Percentiles rank a stretch among this genome's conserved stretches.
Evolutionary conservation across 441 rosid species (phyloP).

Genomic region (Omphalea diandra): DNA sequence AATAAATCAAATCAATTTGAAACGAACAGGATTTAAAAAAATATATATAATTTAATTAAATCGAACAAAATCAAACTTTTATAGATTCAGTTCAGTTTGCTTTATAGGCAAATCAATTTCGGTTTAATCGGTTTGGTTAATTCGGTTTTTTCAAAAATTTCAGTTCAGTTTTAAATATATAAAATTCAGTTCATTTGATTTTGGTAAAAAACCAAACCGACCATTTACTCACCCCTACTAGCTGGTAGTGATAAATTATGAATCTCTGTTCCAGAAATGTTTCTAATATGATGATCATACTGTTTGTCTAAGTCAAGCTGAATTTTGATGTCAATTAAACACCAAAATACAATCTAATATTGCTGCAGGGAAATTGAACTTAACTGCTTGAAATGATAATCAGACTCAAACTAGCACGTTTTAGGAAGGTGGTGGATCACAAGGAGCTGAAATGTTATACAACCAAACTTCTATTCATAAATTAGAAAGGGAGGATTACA

Average conservation of each 20-base stretch:
- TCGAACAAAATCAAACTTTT: too few species aligned
- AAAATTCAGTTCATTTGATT: too few species aligned
- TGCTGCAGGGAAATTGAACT: neutral
- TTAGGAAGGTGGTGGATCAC: neutral
- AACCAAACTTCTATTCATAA: neutral
- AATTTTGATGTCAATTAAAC: neutral
- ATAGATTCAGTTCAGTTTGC: too few species aligned
- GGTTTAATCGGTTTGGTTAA: too few species aligned
- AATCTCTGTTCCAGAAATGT: neutral
- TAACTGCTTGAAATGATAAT: neutral
- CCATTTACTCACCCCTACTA: too few species aligned
- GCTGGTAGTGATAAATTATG: neutral
- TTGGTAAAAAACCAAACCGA: too few species aligned
- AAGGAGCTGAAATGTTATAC: neutral
- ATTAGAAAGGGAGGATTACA: slow-evolving; percentile 16
- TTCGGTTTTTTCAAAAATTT: too few species aligned
- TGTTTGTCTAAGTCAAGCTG: neutral
- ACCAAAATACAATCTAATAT: neutral
- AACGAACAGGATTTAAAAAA: too few species aligned
- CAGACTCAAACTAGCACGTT: neutral
- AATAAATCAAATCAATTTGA: too few species aligned
- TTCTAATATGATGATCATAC: neutral
- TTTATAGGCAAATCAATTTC: too few species aligned
- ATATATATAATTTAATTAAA: too few species aligned
- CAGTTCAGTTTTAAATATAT: too few species aligned